Evolutionary conservation across 2,329 filamentous ascomycete genomes (phyloP), one percentile per base, ranked within the genome.

Genomic region (Penicillium freii): DNA sequence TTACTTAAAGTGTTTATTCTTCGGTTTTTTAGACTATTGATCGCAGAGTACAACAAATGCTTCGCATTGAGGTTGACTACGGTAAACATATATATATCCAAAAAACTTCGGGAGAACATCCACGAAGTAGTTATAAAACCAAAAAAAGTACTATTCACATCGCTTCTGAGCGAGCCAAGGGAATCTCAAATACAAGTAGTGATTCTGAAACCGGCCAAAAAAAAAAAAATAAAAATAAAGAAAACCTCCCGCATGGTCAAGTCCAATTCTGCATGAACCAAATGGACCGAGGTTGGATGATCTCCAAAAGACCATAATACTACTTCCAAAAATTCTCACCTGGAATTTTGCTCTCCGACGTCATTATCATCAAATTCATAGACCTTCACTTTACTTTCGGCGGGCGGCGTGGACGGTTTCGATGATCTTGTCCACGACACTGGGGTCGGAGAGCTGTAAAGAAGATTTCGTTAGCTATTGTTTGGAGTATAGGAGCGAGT

Each of bases 401-500:
- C 74, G 74, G 36, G 75, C 69, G 48, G 70, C 67, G 54, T 93
- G 88, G 52, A 97, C 93, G 46, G 82, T 85, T 62, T 84, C 78
- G 73, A 97, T 96, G 72, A 99, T 97, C 80, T 88, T 93, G 47
- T 89, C 86, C 27, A 99, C 93, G 25, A 97, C 88, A 59, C 81
- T 85, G 46, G 94, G 94, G 75, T 99, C 92, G 59, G 91, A 94
- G 51, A 97, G 84, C 88, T 95, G 44, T 40, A 42, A 8, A 54
- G 21, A 8, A 44, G 5, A 21, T 5, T 21, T 11, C 9, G 47
- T 62, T 55, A 65, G 63, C 39, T 23, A 54, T 45, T 38, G 31
- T 19, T 34, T n/a, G 11, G 7, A 29, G 5, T 23, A 13, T 7
- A 39, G 4, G 1, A 46, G 21, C 3, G 8, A 13, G 19, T 11